Evolutionary conservation across 306 rosid genomes (phyloP), one percentile per base, ranked within the genome.

Genomic region (Malus sieversii): DNA sequence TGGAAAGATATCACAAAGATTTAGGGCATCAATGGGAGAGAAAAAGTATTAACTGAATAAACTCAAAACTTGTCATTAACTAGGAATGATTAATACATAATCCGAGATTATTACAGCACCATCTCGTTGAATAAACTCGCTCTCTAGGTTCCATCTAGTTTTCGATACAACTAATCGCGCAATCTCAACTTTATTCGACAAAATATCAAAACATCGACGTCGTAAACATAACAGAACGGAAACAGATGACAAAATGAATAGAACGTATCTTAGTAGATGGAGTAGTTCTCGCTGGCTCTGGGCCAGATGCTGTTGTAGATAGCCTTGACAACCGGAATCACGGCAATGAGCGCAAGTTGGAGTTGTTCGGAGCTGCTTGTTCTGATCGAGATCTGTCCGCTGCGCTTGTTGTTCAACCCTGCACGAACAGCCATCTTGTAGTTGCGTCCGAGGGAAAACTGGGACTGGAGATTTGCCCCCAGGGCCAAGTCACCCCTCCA

Each of bases 311-410:
- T 82, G 74, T 89, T 92, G 51, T 85, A 92, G 80, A 92, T 82
- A 73, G 96, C 78, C 90, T 72, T 84, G 68, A 85, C 89, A 48
- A 96, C 80, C 2, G 99, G 99, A 79, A 90, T 84, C 77, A 92
- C 40, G 5, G 97, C 97, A 66, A 96, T 48, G 22, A 96, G 93
- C 19, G 97, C 99, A 77, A 90, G 82, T 85, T 96, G 99, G 78
- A 96, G 92, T 75, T 92, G 98, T 75, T 95, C 99, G n/a, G 99
- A 89, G 84, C 98, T 90, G 80, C 98, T 92, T 44, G 97, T 92
- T 86, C 90, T 85, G 74, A 96, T 87, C 29, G 81, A 73, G 61
- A 96, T 87, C 88, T 96, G 99, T 60, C 99, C 99, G 27, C 97
- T 92, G 73, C 85, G 87, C 85, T 96, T 96, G 88, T 96, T 96